A percentile compares a stretch with the other conserved stretches of the same genome.
Conservation (phyloP, 257 asterid genomes). For the Scutellaria baicalensis region DNA sequence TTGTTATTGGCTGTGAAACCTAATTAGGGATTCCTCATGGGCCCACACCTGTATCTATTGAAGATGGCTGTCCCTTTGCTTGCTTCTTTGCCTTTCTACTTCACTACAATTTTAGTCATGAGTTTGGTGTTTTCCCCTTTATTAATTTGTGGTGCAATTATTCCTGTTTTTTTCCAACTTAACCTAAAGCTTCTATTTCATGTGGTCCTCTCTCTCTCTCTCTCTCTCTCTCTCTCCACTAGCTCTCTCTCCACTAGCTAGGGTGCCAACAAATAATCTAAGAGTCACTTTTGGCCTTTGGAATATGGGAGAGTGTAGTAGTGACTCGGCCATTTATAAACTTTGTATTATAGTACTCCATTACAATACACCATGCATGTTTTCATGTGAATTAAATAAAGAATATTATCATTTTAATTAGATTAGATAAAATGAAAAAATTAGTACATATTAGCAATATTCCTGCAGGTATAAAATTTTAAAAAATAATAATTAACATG, state of each 20-base stretch:
- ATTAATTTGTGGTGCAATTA: conserved; percentile 25
- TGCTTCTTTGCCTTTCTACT: neutral
- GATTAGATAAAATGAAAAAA: too few relatives aligned
- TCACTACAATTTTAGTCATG: neutral
- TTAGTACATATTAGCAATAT: too few relatives aligned
- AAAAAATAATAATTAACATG: too few relatives aligned
- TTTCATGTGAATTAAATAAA: too few relatives aligned
- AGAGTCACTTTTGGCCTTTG: conserved; percentile 7
- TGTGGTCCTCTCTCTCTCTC: conserved; percentile 44
- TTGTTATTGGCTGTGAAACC: conserved; percentile 38
- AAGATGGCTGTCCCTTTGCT: conserved; percentile 10
- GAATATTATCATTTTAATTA: too few relatives aligned
- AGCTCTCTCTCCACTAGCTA: neutral
- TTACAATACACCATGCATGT: too few relatives aligned
- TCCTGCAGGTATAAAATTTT: too few relatives aligned
- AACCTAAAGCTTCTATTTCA: neutral
- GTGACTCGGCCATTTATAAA: conserved; percentile 14
- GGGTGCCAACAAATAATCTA: neutral
- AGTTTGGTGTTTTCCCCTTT: conserved; percentile 19
- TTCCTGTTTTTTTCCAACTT: conserved; percentile 3
- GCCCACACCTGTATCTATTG: neutral
- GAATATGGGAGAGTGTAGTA: conserved; percentile 12
- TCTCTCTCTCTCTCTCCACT: conserved; percentile 15
- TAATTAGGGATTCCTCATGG: conserved; percentile 41
- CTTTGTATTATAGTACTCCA: neutral